These are phyloP conservation scores for Pinus tabuliformis DNA, from an alignment of 75 land plant genomes.

Conservation along the genomic window DNA sequence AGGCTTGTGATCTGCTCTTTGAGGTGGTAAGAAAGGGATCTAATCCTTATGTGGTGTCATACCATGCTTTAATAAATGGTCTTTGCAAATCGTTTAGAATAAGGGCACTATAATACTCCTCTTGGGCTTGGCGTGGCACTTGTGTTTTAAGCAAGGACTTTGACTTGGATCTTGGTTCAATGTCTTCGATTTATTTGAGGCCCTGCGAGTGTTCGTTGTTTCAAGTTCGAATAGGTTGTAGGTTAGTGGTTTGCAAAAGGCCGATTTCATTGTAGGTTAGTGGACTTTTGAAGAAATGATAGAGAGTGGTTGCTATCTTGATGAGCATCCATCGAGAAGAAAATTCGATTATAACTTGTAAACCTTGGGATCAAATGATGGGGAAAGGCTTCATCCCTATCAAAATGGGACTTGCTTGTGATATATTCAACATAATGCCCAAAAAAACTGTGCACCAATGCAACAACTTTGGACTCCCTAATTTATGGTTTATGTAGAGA, in stretches of 20 bases:
- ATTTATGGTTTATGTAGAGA: no score
- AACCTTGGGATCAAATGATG: conserved; percentile 82
- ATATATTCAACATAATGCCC: no score
- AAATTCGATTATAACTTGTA: conserved; percentile 37
- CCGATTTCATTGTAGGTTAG: conserved; percentile 23
- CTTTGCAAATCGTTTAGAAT: conserved; percentile 38
- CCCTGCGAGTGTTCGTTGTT: no score
- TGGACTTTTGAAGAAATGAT: conserved; percentile 45
- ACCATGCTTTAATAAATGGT: conserved; percentile 53
- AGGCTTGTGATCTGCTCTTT: conserved; percentile 28
- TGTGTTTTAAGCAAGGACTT: no score
- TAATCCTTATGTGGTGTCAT: conserved; percentile 48
- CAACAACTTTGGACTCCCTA: no score
- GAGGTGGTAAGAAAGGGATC: conserved; percentile 55
- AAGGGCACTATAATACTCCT: background rate
- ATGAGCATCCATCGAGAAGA: conserved; percentile 47
- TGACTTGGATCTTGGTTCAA: no score
- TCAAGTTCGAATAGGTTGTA: no score
- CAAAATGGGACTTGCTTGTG: no score
- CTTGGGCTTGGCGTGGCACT: no score
- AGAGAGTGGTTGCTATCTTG: conserved; percentile 36
- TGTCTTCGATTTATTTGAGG: no score
- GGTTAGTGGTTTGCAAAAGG: no score
- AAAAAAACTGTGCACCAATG: no score
- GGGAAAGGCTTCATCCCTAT: conserved; percentile 49